phyloP scores from a whole-genome alignment of 1,284 basidiomycete species.

The Earliella scabrosa region DNA sequence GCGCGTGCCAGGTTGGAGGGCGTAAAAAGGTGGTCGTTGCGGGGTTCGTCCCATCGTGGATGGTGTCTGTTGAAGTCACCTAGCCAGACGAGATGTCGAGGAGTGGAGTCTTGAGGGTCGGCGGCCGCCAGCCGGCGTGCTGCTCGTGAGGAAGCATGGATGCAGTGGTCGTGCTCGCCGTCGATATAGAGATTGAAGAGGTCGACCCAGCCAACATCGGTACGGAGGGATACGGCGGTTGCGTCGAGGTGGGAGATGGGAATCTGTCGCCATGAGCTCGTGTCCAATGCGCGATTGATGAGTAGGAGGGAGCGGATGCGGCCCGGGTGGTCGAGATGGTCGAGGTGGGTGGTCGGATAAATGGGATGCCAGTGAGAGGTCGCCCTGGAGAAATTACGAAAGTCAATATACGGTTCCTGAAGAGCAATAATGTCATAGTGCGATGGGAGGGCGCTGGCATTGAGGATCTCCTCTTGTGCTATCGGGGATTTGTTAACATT shows the following conservation, averaged over 20 bases:
- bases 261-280: conserved; percentile 32
- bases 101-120: too few species aligned
- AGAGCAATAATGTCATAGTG: conserved; percentile 35
- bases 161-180: conserved; percentile 23
- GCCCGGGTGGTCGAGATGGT: neutral
- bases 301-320: conserved; percentile 32
- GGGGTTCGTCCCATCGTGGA: conserved; percentile 46
- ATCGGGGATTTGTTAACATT: conserved; percentile 32
- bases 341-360: conserved; percentile 32
- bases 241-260: conserved; percentile 31
- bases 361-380: conserved; percentile 31
- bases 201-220: conserved; percentile 13
- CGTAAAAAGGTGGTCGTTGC: conserved; percentile 43
- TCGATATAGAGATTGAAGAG: conserved; percentile 45
- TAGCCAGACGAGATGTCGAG: conserved; percentile 39
- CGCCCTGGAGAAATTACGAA: conserved; percentile 14
- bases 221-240: conserved; percentile 31
- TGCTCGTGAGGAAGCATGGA: conserved; percentile 17
- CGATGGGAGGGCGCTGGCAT: conserved; percentile 15
- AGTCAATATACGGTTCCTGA: conserved; percentile 40
- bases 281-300: conserved; percentile 31
- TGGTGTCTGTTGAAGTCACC: conserved; percentile 59
- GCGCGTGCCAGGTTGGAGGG: conserved; percentile 15
- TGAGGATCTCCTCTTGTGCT: conserved; percentile 29
- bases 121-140: neutral